phyloP scores from a whole-genome alignment of 78 protist genomes.

The Cavenderia fasciculata region DNA sequence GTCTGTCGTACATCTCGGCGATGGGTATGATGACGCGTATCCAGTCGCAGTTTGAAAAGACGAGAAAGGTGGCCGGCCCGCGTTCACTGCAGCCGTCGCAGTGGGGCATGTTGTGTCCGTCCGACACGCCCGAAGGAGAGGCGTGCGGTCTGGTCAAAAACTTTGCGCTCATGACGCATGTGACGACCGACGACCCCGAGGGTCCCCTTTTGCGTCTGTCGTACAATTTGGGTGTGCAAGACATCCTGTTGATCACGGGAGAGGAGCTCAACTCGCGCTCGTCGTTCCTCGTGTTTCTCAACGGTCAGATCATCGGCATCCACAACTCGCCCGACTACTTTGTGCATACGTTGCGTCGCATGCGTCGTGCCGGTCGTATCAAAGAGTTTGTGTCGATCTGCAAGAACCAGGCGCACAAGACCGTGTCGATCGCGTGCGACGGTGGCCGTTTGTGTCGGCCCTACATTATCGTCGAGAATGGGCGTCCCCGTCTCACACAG shows the following conservation, averaged over 20 bases:
- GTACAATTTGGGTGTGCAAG: constrained; percentile 94
- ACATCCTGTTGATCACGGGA: constrained; percentile 78
- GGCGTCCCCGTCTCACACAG: constrained; percentile 79
- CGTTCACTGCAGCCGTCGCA: constrained; percentile 98
- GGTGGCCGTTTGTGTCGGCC: constrained; percentile 99
- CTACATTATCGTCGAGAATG: constrained; percentile 96
- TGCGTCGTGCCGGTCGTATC: constrained; percentile 92
- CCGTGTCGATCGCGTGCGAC: constrained; percentile 96
- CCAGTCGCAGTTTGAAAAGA: constrained; percentile 98
- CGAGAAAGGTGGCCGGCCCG: constrained; percentile 98
- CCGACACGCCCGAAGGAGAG: constrained; percentile 99
- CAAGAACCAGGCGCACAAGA: constrained; percentile 56
- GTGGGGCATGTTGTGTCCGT: constrained; percentile 99
- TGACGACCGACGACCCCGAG: constrained; percentile 95
- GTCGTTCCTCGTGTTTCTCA: constrained; percentile 88
- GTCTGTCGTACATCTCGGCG: constrained; percentile 97
- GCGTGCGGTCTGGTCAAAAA: constrained; percentile 99
- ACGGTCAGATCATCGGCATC: constrained; percentile 96
- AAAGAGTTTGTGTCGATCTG: constrained; percentile 92
- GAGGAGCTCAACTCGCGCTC: constrained; percentile 72
- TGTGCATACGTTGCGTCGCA: constrained; percentile 60
- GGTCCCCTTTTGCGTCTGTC: constrained; percentile 77
- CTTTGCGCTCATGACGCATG: constrained; percentile 97
- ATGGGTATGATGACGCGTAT: constrained; percentile 99
- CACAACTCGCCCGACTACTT: constrained; percentile 90